These are phyloP conservation scores for Parathielavia hyrcaniae DNA, from an alignment of 495 filamentous ascomycete species.

Conservation along the genomic window DNA sequence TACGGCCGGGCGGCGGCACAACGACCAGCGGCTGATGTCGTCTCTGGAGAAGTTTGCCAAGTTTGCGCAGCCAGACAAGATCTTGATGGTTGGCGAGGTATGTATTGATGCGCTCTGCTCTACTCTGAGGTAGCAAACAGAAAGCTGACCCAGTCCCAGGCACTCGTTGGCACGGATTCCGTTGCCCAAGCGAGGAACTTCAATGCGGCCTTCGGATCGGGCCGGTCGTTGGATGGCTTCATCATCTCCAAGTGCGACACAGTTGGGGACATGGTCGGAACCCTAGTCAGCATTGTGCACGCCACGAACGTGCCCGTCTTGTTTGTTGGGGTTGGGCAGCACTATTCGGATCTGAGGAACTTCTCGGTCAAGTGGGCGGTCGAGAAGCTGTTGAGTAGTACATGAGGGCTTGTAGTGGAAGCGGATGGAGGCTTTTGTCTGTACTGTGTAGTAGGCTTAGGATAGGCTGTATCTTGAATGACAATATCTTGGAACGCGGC, in stretches of 20 bases:
- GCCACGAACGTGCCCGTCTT: constrained; percentile 92
- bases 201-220: constrained; percentile 81
- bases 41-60: constrained; percentile 95
- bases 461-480: neutral
- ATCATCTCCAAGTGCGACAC: constrained; percentile 99
- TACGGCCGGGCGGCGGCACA: constrained; percentile 90
- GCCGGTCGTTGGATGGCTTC: constrained; percentile 80
- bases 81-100: constrained; percentile 94
- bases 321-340: constrained; percentile 91
- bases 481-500: too few species aligned
- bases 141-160: constrained; percentile 40
- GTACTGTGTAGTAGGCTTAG: neutral
- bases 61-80: constrained; percentile 92
- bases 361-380: constrained; percentile 91
- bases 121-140: neutral
- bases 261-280: constrained; percentile 97
- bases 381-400: constrained; percentile 56
- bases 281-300: constrained; percentile 94
- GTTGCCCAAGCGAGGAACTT: constrained; percentile 95
- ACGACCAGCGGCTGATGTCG: constrained; percentile 91
- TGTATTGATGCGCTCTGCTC: constrained; percentile 14
- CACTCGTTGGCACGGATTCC: constrained; percentile 87
- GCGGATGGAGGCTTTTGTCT: neutral
- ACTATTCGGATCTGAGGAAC: constrained; percentile 91
- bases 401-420: neutral